Percentiles rank a stretch among this genome's conserved stretches.
Conservation (phyloP, 1,139 yeast genomes). For the Yarrowia galli region DNA sequence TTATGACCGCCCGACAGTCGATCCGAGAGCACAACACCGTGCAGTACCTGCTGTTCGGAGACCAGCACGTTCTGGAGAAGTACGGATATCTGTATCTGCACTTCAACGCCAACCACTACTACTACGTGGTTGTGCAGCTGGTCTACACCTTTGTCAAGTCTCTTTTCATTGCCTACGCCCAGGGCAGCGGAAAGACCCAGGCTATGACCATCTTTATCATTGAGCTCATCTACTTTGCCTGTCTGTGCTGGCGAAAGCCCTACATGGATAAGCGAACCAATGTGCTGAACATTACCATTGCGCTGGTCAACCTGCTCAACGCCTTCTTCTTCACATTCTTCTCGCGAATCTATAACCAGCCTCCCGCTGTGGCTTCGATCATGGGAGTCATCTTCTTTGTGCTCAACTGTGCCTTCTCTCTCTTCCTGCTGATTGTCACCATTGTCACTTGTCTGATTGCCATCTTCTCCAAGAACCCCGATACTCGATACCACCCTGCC, state of each 20-base stretch:
- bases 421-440: conserved; percentile 74
- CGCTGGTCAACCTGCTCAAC: conserved; percentile 77
- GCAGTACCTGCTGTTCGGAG: conserved; percentile 88
- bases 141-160: conserved; percentile 75
- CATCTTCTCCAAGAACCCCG: conserved; percentile 85
- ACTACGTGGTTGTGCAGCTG: conserved; percentile 72
- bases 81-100: conserved; percentile 93
- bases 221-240: conserved; percentile 72
- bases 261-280: conserved; percentile 94
- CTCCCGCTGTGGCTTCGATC: conserved; percentile 85
- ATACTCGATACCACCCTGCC: conserved; percentile 92
- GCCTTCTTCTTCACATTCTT: conserved; percentile 88
- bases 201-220: conserved; percentile 78
- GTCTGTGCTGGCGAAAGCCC: conserved; percentile 76
- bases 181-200: conserved; percentile 77
- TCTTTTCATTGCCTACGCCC: conserved; percentile 84
- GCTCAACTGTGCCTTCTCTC: conserved; percentile 87
- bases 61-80: conserved; percentile 75
- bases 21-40: conserved; percentile 79
- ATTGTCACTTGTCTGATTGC: conserved; percentile 87
- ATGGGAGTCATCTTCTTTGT: conserved; percentile 92
- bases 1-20: conserved; percentile 73
- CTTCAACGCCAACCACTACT: conserved; percentile 82
- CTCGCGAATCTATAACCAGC: conserved; percentile 84
- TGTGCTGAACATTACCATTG: conserved; percentile 83